Conservation (phyloP, 108 stramenopile species). For the Nitzschia palea region DNA sequence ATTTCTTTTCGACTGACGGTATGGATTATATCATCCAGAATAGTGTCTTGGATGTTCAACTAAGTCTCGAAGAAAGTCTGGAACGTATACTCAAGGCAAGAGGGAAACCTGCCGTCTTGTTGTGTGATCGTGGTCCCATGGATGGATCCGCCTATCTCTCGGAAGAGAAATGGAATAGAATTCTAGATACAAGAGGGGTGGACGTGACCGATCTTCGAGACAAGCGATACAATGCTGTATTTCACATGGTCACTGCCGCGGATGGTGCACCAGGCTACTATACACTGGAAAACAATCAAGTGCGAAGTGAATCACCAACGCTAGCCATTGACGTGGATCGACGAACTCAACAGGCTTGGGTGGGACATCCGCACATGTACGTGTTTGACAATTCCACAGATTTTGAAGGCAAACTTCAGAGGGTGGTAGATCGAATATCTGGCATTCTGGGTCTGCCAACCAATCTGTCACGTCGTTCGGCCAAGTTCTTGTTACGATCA, state of each 20-base stretch:
- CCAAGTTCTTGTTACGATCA: slow-evolving; percentile 64
- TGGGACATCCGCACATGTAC: slow-evolving; percentile 76
- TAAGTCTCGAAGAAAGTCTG: slow-evolving; percentile 86
- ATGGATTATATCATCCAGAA: slow-evolving; percentile 82
- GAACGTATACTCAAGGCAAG: slow-evolving; percentile 64
- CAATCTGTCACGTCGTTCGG: slow-evolving; percentile 58
- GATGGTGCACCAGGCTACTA: slow-evolving; percentile 86
- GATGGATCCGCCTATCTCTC: slow-evolving; percentile 91
- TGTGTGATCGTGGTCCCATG: slow-evolving; percentile 95
- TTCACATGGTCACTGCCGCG: slow-evolving; percentile 94
- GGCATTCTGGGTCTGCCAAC: slow-evolving; percentile 76
- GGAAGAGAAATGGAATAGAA: slow-evolving; percentile 61
- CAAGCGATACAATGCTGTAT: slow-evolving; percentile 91
- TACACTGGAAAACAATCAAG: slow-evolving; percentile 90
- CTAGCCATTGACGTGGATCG: slow-evolving; percentile 74
- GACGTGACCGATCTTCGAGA: slow-evolving; percentile 72
- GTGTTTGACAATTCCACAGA: slow-evolving; percentile 78
- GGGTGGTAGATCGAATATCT: slow-evolving; percentile 65
- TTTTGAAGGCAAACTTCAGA: slow-evolving; percentile 86
- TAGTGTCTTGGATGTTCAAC: slow-evolving; percentile 81
- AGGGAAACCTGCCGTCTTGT: slow-evolving; percentile 79
- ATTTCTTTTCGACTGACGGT: slow-evolving; percentile 76
- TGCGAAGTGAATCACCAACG: slow-evolving; percentile 82
- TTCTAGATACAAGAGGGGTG: slow-evolving; percentile 50
- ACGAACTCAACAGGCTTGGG: slow-evolving; percentile 79